Percentiles rank a stretch among this genome's conserved stretches.
These are phyloP conservation scores for Colletotrichum navitas DNA, from an alignment of 2,329 filamentous ascomycete species.

Conservation along the genomic window DNA sequence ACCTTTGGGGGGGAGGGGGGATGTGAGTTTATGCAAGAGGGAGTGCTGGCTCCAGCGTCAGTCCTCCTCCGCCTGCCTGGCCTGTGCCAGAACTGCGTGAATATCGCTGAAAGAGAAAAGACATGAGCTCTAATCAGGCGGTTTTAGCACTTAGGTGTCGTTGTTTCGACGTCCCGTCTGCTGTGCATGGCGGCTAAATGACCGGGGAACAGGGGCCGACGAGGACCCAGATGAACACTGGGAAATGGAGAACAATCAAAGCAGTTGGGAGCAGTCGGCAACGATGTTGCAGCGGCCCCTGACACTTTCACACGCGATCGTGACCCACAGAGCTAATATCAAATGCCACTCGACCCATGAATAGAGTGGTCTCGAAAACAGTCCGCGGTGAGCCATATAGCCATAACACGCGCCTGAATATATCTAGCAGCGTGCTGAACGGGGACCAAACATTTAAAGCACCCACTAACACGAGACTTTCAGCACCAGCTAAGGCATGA, in stretches of 20 bases:
- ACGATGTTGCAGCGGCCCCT: not conserved
- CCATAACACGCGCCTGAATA: not conserved
- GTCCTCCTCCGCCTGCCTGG: not conserved
- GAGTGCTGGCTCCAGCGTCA: not conserved
- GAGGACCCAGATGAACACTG: not conserved
- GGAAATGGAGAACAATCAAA: not conserved
- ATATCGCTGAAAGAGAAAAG: not conserved
- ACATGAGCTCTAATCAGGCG: not conserved
- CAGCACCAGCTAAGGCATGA: not conserved
- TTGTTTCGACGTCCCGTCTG: not conserved
- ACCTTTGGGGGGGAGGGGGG: not conserved
- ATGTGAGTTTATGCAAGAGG: not conserved
- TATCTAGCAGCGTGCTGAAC: not conserved
- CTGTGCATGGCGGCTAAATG: not conserved
- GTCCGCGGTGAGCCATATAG: not conserved
- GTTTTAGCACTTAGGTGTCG: not conserved
- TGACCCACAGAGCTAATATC: not conserved
- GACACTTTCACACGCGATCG: not conserved
- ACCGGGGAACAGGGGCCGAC: not conserved
- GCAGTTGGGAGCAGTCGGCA: not conserved
- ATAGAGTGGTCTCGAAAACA: too few relatives aligned
- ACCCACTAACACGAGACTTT: not conserved
- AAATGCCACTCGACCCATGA: not conserved
- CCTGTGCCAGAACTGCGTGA: not conserved
- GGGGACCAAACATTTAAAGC: too few relatives aligned